Conservation (phyloP, 257 asterid genomes). For the Petrea volubilis region DNA sequence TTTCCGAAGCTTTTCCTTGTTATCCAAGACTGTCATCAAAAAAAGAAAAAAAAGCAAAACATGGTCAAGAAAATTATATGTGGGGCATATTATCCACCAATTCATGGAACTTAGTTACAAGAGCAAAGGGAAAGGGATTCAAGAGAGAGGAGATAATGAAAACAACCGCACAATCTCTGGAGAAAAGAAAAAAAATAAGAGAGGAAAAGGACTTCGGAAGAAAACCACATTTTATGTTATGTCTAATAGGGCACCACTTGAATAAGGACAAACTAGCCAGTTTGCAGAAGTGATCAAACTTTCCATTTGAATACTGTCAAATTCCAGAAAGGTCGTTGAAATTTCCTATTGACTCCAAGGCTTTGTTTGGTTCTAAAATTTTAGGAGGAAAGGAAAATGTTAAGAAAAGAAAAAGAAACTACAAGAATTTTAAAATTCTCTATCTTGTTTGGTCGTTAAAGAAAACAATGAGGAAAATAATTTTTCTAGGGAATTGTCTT, state of each 20-base stretch:
- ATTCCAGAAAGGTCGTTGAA: not conserved
- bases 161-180: not conserved
- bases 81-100: constrained; percentile 10
- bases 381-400: no score
- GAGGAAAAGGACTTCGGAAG: not conserved
- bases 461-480: no score
- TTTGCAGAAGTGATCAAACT: not conserved
- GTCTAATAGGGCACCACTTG: no score
- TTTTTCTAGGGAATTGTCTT: no score
- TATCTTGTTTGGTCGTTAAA: no score
- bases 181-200: not conserved
- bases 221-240: not conserved
- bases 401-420: no score
- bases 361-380: no score
- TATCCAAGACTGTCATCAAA: constrained; percentile 59
- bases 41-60: constrained; percentile 21
- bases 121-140: not conserved
- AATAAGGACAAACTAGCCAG: not conserved
- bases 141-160: not conserved
- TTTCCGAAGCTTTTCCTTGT: constrained; percentile 55
- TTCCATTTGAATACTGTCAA: constrained; percentile 1
- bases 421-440: no score
- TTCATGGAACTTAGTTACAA: constrained; percentile 4
- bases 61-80: constrained; percentile 10
- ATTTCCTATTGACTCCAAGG: not conserved